Evolutionary conservation across 805 yeast species (phyloP), one percentile per base, ranked within the genome.

Genomic region (Starmerella apis): DNA sequence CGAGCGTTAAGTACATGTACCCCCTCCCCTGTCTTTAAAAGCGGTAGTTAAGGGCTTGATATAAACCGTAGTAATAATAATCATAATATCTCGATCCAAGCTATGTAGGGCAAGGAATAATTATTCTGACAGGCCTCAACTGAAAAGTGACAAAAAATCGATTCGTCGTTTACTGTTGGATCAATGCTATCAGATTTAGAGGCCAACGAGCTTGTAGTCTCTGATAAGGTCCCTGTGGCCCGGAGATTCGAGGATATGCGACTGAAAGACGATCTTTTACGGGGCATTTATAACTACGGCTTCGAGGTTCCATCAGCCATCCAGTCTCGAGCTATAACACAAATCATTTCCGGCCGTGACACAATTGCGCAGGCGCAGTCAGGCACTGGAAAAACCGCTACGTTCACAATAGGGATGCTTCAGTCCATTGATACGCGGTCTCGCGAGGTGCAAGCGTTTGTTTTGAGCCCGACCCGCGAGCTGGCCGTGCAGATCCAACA

Each of bases 381-480:
- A 32, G 98, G 98, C 71, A 92, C 98, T 45, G 98, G 98, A 71
- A 92, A 92, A 73, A 92, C 98, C 25, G 98, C 97, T 57, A 92
- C 98, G 43, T 92, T 92, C 75, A 77, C 96, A 56, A 90, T 92
- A 59, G 90, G 95, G 23, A 84, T 87, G 75, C 72, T 92, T 57
- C 94, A 92, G 70, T 84, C 78, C 56, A 77, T 92, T 49, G 95
- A 90, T 60, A 72, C 81, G 50, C 77, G 74, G 56, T 70, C 77
- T 56, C 76, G 79, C 63, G 84, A 83, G 56, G 76, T 86, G 54
- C 97, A 92, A 71, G 96, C 95, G 37, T 72, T 92, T 56, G 82
- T 92, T 44, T 70, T 92, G 56, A 86, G 96, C 16, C 98, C 98
- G 45, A 92, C 98, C 35, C 80, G 98, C 73, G 98, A 92, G 69